Base-by-base conservation (phyloP, 176 grass and related monocot genomes). In the Puya raimondii region DNA sequence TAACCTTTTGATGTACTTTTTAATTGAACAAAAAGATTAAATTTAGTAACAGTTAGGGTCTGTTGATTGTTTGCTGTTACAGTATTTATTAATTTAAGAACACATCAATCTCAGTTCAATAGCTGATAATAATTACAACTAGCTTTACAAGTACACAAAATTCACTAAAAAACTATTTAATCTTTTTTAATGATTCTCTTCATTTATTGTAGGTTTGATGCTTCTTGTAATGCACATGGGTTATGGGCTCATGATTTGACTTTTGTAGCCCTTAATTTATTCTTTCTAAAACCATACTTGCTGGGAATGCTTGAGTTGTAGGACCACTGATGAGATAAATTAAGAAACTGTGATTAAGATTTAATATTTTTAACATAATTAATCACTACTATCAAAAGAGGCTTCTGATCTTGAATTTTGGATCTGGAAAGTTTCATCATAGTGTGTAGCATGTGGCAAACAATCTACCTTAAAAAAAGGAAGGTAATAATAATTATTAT, bases 231-330 rank as follows among this genome's bases (percentile, higher is more conserved):
- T 25, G 48, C 23, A 66, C 75, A 54, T 56, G 75, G 50, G 49
- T 78, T 69, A 63, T 78, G 64, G 61, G 50, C 29, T 78, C 26
- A 64, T 78, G 54, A 79, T 71, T 69, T 79, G 67, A 64, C 67
- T 79, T 63, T 47, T 49, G 16, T 50, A 64, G 64, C 47, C 64
- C 5, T 9, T 71, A 11, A 16, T 71, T 79, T 79, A 79, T 64
- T 29, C 11, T 79, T 68, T 47, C 63, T 58, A 10, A 64, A 18
- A 79, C 21, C 21, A 61, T 10, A 15, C 15, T 59, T 59, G 15
- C 8, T 17, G 54, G 54, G n/a, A 20, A 7, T 61, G n/a, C 3
- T 22, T 61, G 56, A 22, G 17, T 61, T 61, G 16, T 61, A 61
- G 17, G n/a, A 61, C 56, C 56, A 61, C 56, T n/a, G 7, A 16